A percentile compares a stretch with the other conserved stretches of the same genome.
phyloP scores from a whole-genome alignment of 225 moss, liverwort and hornwort genomes.

The Sphagnum contortum region DNA sequence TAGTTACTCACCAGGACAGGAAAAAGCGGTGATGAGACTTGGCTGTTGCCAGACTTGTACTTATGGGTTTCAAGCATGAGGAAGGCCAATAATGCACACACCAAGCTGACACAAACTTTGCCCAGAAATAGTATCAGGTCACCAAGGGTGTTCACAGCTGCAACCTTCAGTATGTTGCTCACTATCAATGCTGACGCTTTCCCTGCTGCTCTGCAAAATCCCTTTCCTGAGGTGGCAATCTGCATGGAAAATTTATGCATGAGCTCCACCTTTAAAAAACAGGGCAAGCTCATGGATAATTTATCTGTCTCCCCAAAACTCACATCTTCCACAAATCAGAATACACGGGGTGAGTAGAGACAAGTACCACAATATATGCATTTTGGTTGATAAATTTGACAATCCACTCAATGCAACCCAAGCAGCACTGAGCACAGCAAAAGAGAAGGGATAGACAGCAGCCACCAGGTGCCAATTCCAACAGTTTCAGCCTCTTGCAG shows the following conservation, averaged over 20 bases:
- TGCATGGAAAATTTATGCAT: slow-evolving; percentile 8
- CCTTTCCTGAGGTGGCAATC: slow-evolving; percentile 87
- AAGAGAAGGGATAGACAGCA: slow-evolving; percentile 61
- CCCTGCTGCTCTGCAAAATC: slow-evolving; percentile 75
- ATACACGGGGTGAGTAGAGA: not conserved
- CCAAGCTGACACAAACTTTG: slow-evolving; percentile 59
- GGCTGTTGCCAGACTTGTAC: slow-evolving; percentile 63
- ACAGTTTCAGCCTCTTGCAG: slow-evolving; percentile 56
- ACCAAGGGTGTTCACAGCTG: slow-evolving; percentile 68
- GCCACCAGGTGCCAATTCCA: slow-evolving; percentile 69
- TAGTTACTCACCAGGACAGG: slow-evolving; percentile 61
- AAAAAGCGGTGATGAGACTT: slow-evolving; percentile 84
- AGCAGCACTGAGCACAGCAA: slow-evolving; percentile 83
- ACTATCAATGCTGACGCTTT: slow-evolving; percentile 79
- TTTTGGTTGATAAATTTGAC: slow-evolving; percentile 85
- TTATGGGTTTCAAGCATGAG: slow-evolving; percentile 76
- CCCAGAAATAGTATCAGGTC: slow-evolving; percentile 79
- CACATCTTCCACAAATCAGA: not conserved
- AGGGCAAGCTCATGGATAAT: no score
- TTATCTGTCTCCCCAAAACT: no score
- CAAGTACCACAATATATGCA: slow-evolving; percentile 66
- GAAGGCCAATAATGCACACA: slow-evolving; percentile 61
- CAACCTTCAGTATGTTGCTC: slow-evolving; percentile 71
- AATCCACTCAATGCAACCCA: slow-evolving; percentile 92
- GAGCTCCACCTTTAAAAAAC: no score